phyloP scores from a whole-genome alignment of 1,284 basidiomycete genomes.

The Nidula niveotomentosa region DNA sequence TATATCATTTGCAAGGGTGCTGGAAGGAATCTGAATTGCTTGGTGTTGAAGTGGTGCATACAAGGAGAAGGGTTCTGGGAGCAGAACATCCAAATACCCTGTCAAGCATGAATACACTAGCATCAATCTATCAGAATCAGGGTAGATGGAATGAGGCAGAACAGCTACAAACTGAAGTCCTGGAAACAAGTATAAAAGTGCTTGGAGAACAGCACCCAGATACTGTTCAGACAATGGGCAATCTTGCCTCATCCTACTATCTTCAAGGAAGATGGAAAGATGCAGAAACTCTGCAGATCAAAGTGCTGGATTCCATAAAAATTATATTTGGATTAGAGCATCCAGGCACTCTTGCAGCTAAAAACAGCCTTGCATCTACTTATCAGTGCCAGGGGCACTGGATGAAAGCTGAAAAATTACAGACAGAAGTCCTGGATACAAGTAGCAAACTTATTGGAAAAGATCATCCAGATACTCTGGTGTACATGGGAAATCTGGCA shows the following conservation, averaged over 20 bases:
- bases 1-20: not conserved
- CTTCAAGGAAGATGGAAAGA: constrained; percentile 1
- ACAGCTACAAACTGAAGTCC: not conserved
- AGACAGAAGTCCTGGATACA: not conserved
- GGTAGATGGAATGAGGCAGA: not conserved
- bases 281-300: constrained; percentile 1
- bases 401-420: not conserved
- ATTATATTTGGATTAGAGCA: not conserved
- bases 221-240: not conserved
- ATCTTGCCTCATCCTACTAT: not conserved
- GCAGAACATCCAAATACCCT: not conserved
- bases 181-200: not conserved
- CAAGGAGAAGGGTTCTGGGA: not conserved
- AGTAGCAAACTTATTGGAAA: constrained; percentile 3
- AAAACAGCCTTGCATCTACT: not conserved
- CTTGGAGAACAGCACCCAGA: not conserved
- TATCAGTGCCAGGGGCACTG: not conserved
- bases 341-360: not conserved
- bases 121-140: not conserved
- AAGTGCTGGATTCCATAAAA: not conserved
- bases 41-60: not conserved
- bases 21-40: constrained; percentile 4
- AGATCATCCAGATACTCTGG: constrained; percentile 8
- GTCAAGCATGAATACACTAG: not conserved
- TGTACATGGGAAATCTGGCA: constrained; percentile 1